These are phyloP conservation scores for Posidonia oceanica DNA, from an alignment of 116 monocot species.

Conservation along the genomic window DNA sequence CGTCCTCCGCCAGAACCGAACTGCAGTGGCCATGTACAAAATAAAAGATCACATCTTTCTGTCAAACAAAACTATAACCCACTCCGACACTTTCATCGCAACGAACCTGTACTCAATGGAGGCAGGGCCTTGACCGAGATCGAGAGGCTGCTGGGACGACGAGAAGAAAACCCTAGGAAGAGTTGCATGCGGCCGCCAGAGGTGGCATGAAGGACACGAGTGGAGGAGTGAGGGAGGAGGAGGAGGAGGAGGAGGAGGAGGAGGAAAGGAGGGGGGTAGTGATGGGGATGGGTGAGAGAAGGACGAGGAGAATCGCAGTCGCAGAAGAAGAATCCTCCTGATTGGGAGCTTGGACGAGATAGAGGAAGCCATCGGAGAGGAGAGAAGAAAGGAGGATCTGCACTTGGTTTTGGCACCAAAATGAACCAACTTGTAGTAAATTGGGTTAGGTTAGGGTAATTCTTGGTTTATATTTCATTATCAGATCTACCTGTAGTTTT, in stretches of 20 bases:
- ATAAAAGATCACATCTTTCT: neutral
- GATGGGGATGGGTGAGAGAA: no score
- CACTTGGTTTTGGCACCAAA: no score
- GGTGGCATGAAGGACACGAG: neutral
- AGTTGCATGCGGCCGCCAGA: neutral
- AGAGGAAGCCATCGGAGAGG: no score
- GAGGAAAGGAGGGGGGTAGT: neutral
- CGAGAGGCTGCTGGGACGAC: neutral
- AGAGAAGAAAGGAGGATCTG: no score
- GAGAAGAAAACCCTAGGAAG: slow-evolving; percentile 2
- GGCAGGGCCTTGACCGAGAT: neutral
- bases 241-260: neutral
- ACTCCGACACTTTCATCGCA: neutral
- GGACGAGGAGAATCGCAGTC: no score
- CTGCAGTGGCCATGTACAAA: slow-evolving; percentile 13
- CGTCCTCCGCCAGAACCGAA: slow-evolving; percentile 45
- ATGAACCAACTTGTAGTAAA: no score
- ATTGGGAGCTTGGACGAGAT: no score
- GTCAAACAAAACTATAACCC: neutral
- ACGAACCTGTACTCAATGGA: slow-evolving; percentile 9
- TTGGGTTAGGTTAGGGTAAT: no score
- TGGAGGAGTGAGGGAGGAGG: neutral
- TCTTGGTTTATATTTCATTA: no score
- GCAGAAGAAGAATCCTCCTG: no score
- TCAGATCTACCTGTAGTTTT: no score